Base-by-base conservation (phyloP, 2,329 filamentous ascomycete species). In the Elsinoe perseae region DNA sequence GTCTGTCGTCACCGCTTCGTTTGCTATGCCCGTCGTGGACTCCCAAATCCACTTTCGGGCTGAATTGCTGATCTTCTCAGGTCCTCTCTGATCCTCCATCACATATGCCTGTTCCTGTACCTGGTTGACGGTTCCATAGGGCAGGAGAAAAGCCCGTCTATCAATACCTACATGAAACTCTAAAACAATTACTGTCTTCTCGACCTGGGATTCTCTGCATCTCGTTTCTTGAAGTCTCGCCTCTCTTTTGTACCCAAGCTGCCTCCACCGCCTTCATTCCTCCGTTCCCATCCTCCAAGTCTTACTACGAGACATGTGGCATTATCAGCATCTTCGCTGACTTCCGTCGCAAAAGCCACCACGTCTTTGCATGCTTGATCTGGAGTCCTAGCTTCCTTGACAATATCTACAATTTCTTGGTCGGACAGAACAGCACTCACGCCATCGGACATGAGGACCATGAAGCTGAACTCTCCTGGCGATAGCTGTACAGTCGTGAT, bases 381-480 rank as follows among this genome's bases (percentile, higher is more conserved):
- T 0, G 93, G 93, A 0, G 92, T 97, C 66, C 80, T 84, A 4
- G 90, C 88, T 72, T 98, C 93, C 71, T 97, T 97, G 65, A 97
- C 79, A 28, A 97, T 84, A 68, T 98, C 93, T 27, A 96, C 91
- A 60, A 97, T 89, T 73, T 98, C 93, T 73, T 97, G 92, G 67
- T 98, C 93, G 56, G 80, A 83, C 20, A 97, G 75, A 14, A 87
- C 87, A 5, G 89, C 92, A 18, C 85, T 92, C 8, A 98, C 83
- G 23, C 93, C 93, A 69, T 98, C 93, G 1, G 83, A 87, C 69
- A 95, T 82, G 46, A 98, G 80, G 1, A 95, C 89, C 53, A 97
- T 69, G 72, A 98, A 98, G 2, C 84, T 84, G 71, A 89, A 96
- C 69, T 96, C 85, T 0, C 89, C 90, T 0, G 92, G 86, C 0